Evolutionary conservation across 495 filamentous ascomycete genomes (phyloP).

Genomic region (Glonium stellatum): DNA sequence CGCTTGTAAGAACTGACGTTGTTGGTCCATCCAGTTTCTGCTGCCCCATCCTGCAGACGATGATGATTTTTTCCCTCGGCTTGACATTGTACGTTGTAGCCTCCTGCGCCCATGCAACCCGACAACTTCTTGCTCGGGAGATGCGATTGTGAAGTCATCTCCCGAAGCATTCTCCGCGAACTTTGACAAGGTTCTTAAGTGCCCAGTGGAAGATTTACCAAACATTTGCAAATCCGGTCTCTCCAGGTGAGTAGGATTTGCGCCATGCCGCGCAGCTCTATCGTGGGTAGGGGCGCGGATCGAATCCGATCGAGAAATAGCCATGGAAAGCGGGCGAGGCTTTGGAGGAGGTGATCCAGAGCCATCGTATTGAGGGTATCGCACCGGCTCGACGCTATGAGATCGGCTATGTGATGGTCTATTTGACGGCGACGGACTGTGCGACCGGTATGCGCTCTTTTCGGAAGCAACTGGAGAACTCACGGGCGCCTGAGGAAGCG

Average conservation of each 20-base stretch:
- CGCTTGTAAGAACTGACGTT: slow-evolving; percentile 90
- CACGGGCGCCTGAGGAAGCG: slow-evolving; percentile 61
- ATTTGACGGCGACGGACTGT: background rate
- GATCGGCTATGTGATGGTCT: slow-evolving; percentile 28
- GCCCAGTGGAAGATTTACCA: slow-evolving; percentile 75
- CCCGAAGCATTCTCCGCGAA: slow-evolving; percentile 65
- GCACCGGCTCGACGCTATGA: slow-evolving; percentile 25
- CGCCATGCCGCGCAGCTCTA: slow-evolving; percentile 3
- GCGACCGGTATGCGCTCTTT: slow-evolving; percentile 5
- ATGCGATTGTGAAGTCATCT: slow-evolving; percentile 72
- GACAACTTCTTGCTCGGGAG: slow-evolving; percentile 70
- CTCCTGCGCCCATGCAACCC: slow-evolving; percentile 77
- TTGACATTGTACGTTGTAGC: slow-evolving; percentile 67
- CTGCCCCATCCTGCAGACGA: slow-evolving; percentile 61
- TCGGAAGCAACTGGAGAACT: slow-evolving; percentile 40
- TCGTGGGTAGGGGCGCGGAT: slow-evolving; percentile 31
- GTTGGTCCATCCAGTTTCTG: slow-evolving; percentile 97
- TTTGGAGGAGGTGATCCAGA: slow-evolving; percentile 28
- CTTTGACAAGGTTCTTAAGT: slow-evolving; percentile 82
- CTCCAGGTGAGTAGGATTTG: slow-evolving; percentile 22
- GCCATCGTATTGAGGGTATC: slow-evolving; percentile 23
- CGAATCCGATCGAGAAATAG: slow-evolving; percentile 34
- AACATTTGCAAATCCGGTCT: slow-evolving; percentile 67
- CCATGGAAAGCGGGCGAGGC: slow-evolving; percentile 30
- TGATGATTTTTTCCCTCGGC: slow-evolving; percentile 45